These are phyloP conservation scores for Manihot esculenta DNA, from an alignment of 441 rosid genomes.

Conservation along the genomic window DNA sequence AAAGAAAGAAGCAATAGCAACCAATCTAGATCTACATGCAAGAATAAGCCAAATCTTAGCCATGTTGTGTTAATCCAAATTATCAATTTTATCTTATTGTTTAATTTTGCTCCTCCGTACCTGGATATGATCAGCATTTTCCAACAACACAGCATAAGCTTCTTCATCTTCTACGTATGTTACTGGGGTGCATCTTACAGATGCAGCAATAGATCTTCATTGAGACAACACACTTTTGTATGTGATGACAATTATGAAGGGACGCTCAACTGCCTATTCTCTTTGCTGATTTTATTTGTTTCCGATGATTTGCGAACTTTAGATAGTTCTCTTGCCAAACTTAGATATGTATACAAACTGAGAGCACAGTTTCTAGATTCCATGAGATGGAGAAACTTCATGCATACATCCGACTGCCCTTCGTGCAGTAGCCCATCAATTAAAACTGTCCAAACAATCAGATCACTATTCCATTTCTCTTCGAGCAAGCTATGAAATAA, in stretches of 20 bases:
- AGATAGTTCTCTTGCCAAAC: conserved; percentile 46
- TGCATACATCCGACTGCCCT: conserved; percentile 43
- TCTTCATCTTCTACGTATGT: not conserved
- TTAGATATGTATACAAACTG: conserved; percentile 34
- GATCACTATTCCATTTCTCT: conserved; percentile 44
- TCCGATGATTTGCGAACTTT: conserved; percentile 35
- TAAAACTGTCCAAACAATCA: conserved; percentile 63
- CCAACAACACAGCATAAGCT: not conserved
- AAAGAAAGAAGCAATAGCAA: not conserved
- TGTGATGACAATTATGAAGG: conserved; percentile 5
- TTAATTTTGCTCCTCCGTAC: not conserved
- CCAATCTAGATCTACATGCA: not conserved
- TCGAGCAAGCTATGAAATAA: conserved; percentile 45
- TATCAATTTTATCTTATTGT: not conserved
- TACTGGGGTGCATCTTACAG: not conserved
- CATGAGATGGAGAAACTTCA: conserved; percentile 49
- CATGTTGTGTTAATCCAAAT: not conserved
- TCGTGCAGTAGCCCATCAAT: conserved; percentile 56
- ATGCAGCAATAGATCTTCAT: not conserved
- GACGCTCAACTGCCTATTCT: conserved; percentile 22
- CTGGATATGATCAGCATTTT: conserved; percentile 13
- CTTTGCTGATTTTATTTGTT: conserved; percentile 24
- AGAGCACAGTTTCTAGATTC: conserved; percentile 42
- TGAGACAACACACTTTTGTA: conserved; percentile 4
- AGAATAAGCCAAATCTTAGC: not conserved